Evolutionary conservation across 192 early-diverging fungal genomes (phyloP), one percentile per base, ranked within the genome.

Genomic region (Linnemannia schmuckeri): DNA sequence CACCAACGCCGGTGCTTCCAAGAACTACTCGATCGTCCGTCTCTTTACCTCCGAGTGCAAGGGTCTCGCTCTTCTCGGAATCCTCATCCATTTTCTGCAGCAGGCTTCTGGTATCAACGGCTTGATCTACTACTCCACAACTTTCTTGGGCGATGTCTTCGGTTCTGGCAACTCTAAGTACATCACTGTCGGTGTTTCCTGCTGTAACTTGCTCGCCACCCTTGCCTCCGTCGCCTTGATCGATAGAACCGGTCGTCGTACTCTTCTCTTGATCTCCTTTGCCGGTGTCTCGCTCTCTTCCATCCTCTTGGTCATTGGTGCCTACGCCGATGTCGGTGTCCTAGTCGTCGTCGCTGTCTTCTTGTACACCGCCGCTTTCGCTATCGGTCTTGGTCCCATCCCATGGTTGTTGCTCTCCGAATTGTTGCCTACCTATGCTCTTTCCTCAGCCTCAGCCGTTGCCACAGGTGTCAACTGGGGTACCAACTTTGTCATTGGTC

Each of bases 41-140:
- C 88, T 96, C 66, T 89, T 86, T 24, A 90, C 91, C 3, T 76
- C 91, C 77, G 91, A 92, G 54, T 86, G 96, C 74, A 89, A 93
- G 12, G 85, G 88, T 52, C 93, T 95, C 69, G 91, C 96, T 0
- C 17, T 96, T 24, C 91, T 91, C 44, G 93, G 94, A 52, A 87
- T 96, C 22, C 83, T 90, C 5, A 75, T 97, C 15, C 95, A 96
- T 88, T 89, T 95, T 30, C 87, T 92, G 77, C 97, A 98, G 85
- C 97, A 98, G 88, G 90, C 97, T 33, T 93, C 92, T 55, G 97
- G 96, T 69, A 96, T 98, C 84, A 97, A 96, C 84, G 96, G 94
- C 18, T 92, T 96, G 54, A 94, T 96, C 76, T 96, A 94, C 89
- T 98, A 97, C 84, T 94, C 93, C n/a, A 96, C 97, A 10, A 93